Percentiles rank a stretch among this genome's conserved stretches.
Evolutionary conservation across 257 asterid species (phyloP).

Genomic region (Osmanthus fragrans): DNA sequence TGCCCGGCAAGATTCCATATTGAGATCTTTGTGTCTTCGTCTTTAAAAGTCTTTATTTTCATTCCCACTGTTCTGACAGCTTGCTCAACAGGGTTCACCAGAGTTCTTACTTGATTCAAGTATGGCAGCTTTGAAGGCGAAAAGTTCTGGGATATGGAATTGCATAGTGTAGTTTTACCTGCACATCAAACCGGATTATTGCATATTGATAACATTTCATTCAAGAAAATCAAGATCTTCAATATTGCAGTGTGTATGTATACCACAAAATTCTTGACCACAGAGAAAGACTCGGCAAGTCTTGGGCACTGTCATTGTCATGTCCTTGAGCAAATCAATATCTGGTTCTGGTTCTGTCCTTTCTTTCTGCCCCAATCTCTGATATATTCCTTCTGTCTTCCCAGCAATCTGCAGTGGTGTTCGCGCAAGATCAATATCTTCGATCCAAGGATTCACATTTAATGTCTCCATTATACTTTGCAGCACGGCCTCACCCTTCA

Average conservation of each 20-base stretch:
- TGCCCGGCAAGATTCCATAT: slow-evolving; percentile 84
- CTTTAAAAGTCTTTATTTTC: slow-evolving; percentile 58
- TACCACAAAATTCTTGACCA: slow-evolving; percentile 79
- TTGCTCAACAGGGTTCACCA: slow-evolving; percentile 81
- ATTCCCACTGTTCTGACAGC: slow-evolving; percentile 59
- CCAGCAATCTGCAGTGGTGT: slow-evolving; percentile 72
- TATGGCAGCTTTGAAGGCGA: slow-evolving; percentile 61
- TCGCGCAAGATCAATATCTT: slow-evolving; percentile 60
- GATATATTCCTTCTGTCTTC: slow-evolving; percentile 56
- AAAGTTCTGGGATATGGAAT: slow-evolving; percentile 55
- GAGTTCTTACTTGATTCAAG: slow-evolving; percentile 59
- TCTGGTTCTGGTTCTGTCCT: slow-evolving; percentile 55
- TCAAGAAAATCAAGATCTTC: neutral
- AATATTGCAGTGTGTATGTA: slow-evolving; percentile 5
- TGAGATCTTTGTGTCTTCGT: slow-evolving; percentile 69
- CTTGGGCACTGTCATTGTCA: slow-evolving; percentile 65
- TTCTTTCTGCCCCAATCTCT: slow-evolving; percentile 58
- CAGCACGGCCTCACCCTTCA: slow-evolving; percentile 62
- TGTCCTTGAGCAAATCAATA: slow-evolving; percentile 59
- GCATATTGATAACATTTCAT: neutral
- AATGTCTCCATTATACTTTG: slow-evolving; percentile 56
- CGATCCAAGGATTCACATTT: slow-evolving; percentile 88
- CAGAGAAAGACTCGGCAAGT: slow-evolving; percentile 68
- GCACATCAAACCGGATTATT: slow-evolving; percentile 24
- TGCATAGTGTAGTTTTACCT: slow-evolving; percentile 67